Percentiles rank a stretch among this genome's conserved stretches.
phyloP scores from a whole-genome alignment of 495 filamentous ascomycete species.

The Corynascus novoguineensis region DNA sequence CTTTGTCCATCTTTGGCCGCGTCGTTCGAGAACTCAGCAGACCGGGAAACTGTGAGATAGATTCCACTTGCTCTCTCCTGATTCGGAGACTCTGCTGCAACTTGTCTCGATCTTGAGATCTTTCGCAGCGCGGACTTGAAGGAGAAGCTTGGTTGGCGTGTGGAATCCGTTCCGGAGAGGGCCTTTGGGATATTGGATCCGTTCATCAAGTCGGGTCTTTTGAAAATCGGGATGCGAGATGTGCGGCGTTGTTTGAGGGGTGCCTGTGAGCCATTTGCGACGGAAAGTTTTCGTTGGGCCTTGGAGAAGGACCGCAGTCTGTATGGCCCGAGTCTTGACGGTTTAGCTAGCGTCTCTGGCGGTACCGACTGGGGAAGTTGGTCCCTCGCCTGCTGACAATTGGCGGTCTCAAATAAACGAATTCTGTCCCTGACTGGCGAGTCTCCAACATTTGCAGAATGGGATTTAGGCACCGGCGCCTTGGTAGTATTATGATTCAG shows the following conservation, averaged over 20 bases:
- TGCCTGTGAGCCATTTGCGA: too few species aligned
- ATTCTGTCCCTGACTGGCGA: conserved; percentile 35
- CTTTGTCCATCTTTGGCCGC: too few species aligned
- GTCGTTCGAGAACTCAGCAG: conserved; percentile 6
- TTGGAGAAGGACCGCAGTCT: too few species aligned
- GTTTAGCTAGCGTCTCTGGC: neutral
- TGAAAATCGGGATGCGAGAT: neutral
- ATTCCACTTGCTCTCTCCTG: neutral
- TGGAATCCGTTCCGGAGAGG: neutral
- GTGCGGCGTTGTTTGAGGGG: too few species aligned
- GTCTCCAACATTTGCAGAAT: conserved; percentile 7
- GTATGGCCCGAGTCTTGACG: too few species aligned
- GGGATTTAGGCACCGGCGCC: too few species aligned
- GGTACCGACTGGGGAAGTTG: neutral
- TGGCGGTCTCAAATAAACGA: conserved; percentile 31
- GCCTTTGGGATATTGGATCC: neutral
- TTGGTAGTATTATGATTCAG: too few species aligned
- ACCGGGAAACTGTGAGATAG: neutral
- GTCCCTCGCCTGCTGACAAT: conserved; percentile 4
- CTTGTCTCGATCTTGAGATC: neutral
- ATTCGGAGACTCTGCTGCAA: neutral
- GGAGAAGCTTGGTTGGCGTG: conserved; percentile 6
- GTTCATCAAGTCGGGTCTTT: neutral
- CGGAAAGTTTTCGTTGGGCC: too few species aligned
- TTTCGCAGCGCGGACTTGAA: conserved; percentile 6